Conservation (phyloP, 257 asterid species). For the Solanum chilense region DNA sequence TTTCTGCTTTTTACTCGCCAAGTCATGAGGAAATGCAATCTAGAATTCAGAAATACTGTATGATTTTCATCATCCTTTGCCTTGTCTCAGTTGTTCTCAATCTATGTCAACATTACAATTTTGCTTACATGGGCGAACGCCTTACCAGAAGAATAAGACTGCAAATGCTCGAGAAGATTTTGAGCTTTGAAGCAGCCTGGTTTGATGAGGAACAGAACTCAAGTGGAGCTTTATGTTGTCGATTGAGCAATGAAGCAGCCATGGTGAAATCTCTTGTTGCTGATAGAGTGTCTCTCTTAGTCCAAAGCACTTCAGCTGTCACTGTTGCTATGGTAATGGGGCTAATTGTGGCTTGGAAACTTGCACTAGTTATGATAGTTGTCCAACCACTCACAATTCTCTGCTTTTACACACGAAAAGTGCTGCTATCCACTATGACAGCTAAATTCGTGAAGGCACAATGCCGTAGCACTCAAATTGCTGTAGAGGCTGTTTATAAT, state of each 20-base stretch:
- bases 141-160: slow-evolving; percentile 51
- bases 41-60: slow-evolving; percentile 32
- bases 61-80: slow-evolving; percentile 45
- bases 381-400: slow-evolving; percentile 73
- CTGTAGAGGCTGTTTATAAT: slow-evolving; percentile 68
- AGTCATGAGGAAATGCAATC: slow-evolving; percentile 54
- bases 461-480: slow-evolving; percentile 60
- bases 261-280: slow-evolving; percentile 76
- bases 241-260: slow-evolving; percentile 64
- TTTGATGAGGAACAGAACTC: slow-evolving; percentile 67
- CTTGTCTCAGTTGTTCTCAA: slow-evolving; percentile 41
- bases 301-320: slow-evolving; percentile 62
- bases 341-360: slow-evolving; percentile 70
- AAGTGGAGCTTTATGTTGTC: slow-evolving; percentile 48
- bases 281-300: slow-evolving; percentile 50
- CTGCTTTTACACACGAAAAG: slow-evolving; percentile 61
- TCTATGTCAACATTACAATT: slow-evolving; percentile 65
- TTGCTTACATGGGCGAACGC: slow-evolving; percentile 72
- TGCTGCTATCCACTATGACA: slow-evolving; percentile 50
- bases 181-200: slow-evolving; percentile 75
- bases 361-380: slow-evolving; percentile 77
- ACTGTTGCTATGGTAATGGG: slow-evolving; percentile 56
- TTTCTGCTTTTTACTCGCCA: slow-evolving; percentile 53
- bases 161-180: slow-evolving; percentile 44
- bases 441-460: slow-evolving; percentile 66